Conservation (phyloP, 164 flowering plant species). For the Vitis rotundifolia region DNA sequence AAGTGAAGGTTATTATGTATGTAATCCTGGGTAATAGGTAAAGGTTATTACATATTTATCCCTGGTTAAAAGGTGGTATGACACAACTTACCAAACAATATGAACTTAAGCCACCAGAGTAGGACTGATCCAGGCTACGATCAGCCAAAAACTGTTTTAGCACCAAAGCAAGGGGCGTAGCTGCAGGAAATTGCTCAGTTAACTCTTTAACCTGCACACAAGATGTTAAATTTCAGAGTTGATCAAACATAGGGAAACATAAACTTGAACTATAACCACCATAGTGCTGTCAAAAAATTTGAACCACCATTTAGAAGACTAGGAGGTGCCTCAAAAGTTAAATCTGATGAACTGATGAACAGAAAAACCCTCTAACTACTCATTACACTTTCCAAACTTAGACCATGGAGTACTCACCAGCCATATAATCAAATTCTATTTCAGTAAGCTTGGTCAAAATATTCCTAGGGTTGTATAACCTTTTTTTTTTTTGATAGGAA, state of each 20-base stretch:
- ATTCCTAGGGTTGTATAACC: no score
- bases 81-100: conserved; percentile 78
- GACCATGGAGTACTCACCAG: no score
- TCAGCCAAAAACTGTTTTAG: conserved; percentile 91
- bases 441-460: no score
- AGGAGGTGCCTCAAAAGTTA: no score
- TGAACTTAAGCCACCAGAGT: conserved; percentile 97
- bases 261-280: background rate
- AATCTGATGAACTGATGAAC: no score
- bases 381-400: no score
- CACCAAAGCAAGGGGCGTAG: conserved; percentile 87
- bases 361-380: no score
- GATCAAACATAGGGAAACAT: background rate
- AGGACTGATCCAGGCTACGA: conserved; percentile 94
- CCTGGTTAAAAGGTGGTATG: background rate
- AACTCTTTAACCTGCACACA: conserved; percentile 77
- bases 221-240: conserved; percentile 1
- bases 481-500: no score
- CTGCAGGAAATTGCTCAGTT: conserved; percentile 92
- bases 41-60: no score
- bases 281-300: background rate
- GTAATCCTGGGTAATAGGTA: no score
- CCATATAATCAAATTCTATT: no score
- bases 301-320: background rate
- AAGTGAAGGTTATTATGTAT: no score